Evolutionary conservation across 371 early-diverging fungal species (phyloP).

Genomic region (Syncephalastrum sp.): DNA sequence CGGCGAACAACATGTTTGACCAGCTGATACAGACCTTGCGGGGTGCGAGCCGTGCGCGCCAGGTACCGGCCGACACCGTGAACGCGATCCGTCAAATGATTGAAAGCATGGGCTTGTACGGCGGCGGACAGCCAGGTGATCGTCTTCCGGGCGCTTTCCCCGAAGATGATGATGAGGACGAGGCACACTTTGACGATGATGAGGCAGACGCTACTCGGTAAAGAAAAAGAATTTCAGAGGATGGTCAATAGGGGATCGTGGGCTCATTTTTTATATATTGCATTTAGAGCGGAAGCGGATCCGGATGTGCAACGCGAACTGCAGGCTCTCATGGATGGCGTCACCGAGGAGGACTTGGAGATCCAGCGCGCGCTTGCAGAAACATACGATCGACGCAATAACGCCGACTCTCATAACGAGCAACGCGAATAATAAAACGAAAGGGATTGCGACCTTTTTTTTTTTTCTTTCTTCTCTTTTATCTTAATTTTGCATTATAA

Average conservation of each 20-base stretch:
- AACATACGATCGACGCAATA: conserved; percentile 18
- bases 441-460: too few relatives aligned
- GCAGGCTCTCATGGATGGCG: conserved; percentile 21
- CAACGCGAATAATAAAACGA: conserved; percentile 2
- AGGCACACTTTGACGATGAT: conserved; percentile 12
- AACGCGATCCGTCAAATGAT: conserved; percentile 27
- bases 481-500: too few relatives aligned
- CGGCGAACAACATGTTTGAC: conserved; percentile 16
- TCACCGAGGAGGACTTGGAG: conserved; percentile 28
- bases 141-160: conserved; percentile 45
- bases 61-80: conserved; percentile 16
- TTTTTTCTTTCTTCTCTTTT: too few relatives aligned
- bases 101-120: conserved; percentile 27
- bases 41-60: conserved; percentile 11
- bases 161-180: conserved; percentile 19
- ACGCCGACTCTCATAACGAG: background rate
- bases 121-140: conserved; percentile 12
- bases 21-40: conserved; percentile 19
- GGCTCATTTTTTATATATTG: background rate
- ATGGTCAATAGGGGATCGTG: background rate
- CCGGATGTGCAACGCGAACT: background rate
- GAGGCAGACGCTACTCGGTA: conserved; percentile 5
- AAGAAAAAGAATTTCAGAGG: background rate
- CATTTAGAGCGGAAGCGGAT: background rate
- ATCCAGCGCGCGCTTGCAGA: conserved; percentile 32